Base-by-base conservation (phyloP, 148 eudicot species). In the Fagopyrum tataricum region DNA sequence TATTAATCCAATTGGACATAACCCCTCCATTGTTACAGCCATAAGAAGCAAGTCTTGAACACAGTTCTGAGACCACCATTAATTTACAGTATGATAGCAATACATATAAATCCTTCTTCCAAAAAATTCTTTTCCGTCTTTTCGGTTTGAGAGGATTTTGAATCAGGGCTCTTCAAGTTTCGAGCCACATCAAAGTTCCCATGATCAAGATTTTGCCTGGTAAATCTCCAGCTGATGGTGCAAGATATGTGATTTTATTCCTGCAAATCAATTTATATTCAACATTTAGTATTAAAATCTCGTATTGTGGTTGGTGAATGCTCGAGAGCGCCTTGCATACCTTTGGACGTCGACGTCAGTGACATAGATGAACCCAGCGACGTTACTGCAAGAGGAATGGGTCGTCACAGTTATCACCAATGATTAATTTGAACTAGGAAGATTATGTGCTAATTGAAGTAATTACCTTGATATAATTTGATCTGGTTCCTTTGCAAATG, bases 331-430 rank as follows among this genome's bases (percentile, higher is more conserved):
- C 37, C 55, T 73, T 31, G 24, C 83, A 37, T 53, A 94, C 97
- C 97, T 89, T 73, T 84, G 89, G 70, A 90, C 82, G 74, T 91
- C 94, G 23, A 94, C 85, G 17, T 89, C 97, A 1, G 96, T 89
- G 72, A 94, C 74, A 72, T 82, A 94, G 71, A 94, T 89, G 83
- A 91, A 91, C 67, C 98, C 98, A 42, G 98, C 98, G 70, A 94
- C 88, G 75, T 94, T 94, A 78, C 98, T 94, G 89, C 80, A 77
- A 59, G 40, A 64, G 49, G 31, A 69, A 56, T 74, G 70, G 70
- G 69, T 23, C n/a, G 44, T 44, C 52, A 70, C 37, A 3, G 2
- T 70, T 37, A 70, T 3, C 74, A 67, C 13, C 18, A 8, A 18
- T 69, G 18, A 8, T 1, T 39, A 40, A 15, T 11, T 15, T 0